These are phyloP conservation scores for Fusarium chaquense DNA, from an alignment of 2,329 filamentous ascomycete species.

Conservation along the genomic window DNA sequence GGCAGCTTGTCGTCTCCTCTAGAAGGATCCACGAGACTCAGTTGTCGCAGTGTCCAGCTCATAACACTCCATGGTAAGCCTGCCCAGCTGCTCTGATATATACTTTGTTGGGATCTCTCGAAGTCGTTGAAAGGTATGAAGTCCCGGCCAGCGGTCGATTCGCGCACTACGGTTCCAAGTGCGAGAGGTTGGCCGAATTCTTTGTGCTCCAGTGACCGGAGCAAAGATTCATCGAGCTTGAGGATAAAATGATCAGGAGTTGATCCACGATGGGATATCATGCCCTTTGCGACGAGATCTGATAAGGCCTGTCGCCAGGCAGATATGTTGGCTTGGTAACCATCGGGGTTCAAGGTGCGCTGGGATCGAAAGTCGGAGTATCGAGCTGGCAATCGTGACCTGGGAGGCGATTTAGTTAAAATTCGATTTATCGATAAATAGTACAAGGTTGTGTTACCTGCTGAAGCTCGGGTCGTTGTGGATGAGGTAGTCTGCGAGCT, in stretches of 20 bases:
- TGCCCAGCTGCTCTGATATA: conserved; percentile 79
- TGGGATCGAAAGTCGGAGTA: conserved; percentile 89
- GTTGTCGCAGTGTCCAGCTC: conserved; percentile 78
- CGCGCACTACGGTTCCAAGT: conserved; percentile 80
- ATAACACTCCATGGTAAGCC: conserved; percentile 76
- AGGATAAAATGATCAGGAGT: conserved; percentile 64
- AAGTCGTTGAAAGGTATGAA: conserved; percentile 81
- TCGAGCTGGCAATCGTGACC: conserved; percentile 82
- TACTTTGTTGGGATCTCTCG: conserved; percentile 71
- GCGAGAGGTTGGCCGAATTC: conserved; percentile 86
- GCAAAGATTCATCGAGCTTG: conserved; percentile 70
- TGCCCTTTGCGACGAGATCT: conserved; percentile 74
- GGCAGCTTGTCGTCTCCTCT: conserved; percentile 67
- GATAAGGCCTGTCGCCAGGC: conserved; percentile 83
- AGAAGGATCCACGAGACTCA: conserved; percentile 69
- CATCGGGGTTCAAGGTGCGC: conserved; percentile 82
- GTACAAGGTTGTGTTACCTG: conserved; percentile 55
- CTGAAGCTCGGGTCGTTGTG: conserved; percentile 71
- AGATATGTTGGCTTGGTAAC: conserved; percentile 81
- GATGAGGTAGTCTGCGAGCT: conserved; percentile 75
- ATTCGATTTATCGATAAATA: background rate
- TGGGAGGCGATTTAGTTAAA: conserved; percentile 51
- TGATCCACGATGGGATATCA: conserved; percentile 57
- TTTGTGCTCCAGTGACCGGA: conserved; percentile 77
- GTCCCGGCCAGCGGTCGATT: conserved; percentile 76